Evolutionary conservation across 2,329 filamentous ascomycete species (phyloP).

Genomic region (Epichloe hybrida): DNA sequence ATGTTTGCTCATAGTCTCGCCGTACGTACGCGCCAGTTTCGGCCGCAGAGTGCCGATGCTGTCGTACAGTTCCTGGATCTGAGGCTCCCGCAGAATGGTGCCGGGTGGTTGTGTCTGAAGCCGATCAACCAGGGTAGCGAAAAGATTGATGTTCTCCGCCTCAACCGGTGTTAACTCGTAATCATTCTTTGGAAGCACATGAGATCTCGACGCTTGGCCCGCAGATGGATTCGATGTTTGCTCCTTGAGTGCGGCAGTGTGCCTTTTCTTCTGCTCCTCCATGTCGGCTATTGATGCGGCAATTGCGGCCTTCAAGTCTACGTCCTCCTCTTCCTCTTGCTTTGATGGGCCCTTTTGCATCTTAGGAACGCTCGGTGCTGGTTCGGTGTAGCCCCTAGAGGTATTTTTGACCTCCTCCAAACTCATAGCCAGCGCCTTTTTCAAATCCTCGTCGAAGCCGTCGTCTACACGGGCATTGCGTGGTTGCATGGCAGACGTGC

Average conservation of each 20-base stretch:
- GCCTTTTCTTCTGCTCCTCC: constrained; percentile 93
- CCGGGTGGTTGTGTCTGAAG: constrained; percentile 90
- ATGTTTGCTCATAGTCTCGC: constrained; percentile 99
- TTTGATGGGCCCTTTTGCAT: constrained; percentile 18
- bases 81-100: constrained; percentile 89
- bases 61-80: constrained; percentile 96
- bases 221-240: constrained; percentile 42
- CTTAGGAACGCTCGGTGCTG: constrained; percentile 25
- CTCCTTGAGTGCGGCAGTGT: constrained; percentile 71
- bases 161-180: constrained; percentile 90
- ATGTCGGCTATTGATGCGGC: constrained; percentile 90
- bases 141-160: constrained; percentile 94
- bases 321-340: constrained; percentile 71
- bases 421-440: constrained; percentile 90
- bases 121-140: constrained; percentile 84
- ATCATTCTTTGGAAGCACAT: constrained; percentile 66
- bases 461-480: constrained; percentile 79
- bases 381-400: constrained; percentile 59
- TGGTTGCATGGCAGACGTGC: constrained; percentile 66
- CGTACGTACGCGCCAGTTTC: constrained; percentile 88
- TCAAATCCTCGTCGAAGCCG: constrained; percentile 87
- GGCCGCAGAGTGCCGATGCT: constrained; percentile 88
- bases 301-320: constrained; percentile 87
- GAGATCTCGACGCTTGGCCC: constrained; percentile 29
- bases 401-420: constrained; percentile 79